phyloP scores from a whole-genome alignment of 2,329 filamentous ascomycete genomes.

The Samsoniella hepiali region DNA sequence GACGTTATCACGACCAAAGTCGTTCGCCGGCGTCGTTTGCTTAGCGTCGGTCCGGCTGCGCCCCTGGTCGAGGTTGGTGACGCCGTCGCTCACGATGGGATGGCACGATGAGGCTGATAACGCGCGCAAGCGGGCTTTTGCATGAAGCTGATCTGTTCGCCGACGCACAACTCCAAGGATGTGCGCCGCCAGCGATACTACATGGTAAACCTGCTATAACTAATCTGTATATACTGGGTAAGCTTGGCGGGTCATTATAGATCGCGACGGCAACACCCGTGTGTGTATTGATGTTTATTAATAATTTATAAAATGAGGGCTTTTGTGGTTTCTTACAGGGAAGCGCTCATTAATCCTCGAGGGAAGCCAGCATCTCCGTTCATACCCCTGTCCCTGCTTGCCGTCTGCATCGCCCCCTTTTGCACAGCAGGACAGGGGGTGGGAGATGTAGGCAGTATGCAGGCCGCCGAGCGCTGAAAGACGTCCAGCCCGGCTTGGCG shows the following conservation, averaged over 20 bases:
- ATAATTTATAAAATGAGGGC: neutral
- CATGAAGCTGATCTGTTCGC: neutral
- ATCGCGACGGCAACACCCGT: slow-evolving; percentile 5
- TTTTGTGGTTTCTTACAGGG: neutral
- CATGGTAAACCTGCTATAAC: too few species aligned
- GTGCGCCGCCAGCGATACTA: too few species aligned
- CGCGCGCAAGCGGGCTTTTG: neutral
- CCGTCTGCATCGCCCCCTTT: neutral
- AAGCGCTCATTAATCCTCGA: neutral
- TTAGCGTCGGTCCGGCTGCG: neutral
- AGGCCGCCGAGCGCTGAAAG: too few species aligned
- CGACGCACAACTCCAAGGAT: neutral
- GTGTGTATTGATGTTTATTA: neutral
- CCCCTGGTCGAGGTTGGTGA: neutral
- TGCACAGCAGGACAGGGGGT: too few species aligned
- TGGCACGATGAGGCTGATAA: neutral
- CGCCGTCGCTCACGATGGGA: neutral
- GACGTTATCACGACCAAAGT: neutral
- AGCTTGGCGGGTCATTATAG: neutral
- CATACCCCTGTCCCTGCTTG: neutral
- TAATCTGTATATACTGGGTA: too few species aligned
- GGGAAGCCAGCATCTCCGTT: neutral
- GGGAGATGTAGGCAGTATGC: too few species aligned
- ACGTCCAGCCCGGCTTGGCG: too few species aligned
- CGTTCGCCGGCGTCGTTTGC: neutral